A percentile compares a stretch with the other conserved stretches of the same genome.
phyloP scores from a whole-genome alignment of 345 rosid species.

The Bretschneidera sinensis region DNA sequence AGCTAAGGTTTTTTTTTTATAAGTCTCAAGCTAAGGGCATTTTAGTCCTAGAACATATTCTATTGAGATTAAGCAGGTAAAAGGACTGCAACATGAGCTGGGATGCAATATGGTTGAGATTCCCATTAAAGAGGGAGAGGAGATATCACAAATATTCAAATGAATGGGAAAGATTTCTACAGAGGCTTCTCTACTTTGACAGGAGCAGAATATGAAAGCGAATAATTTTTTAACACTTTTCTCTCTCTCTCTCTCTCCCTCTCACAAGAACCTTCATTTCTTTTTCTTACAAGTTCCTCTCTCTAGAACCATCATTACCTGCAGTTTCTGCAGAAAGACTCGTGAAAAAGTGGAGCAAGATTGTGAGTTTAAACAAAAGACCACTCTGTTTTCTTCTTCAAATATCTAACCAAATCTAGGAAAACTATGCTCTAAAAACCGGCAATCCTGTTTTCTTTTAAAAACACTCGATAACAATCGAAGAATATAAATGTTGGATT shows the following conservation, averaged over 20 bases:
- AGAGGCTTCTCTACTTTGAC: conserved; percentile 10
- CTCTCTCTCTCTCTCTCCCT: conserved; percentile 14
- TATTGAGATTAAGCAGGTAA: neutral
- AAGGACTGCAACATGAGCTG: conserved; percentile 49
- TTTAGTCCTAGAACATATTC: conserved; percentile 26
- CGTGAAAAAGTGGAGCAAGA: too few species aligned
- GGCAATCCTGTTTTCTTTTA: too few species aligned
- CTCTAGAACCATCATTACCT: conserved; percentile 8
- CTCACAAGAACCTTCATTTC: too few species aligned
- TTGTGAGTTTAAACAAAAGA: too few species aligned
- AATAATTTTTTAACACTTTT: neutral
- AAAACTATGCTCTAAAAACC: too few species aligned
- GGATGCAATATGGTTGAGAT: conserved; percentile 39
- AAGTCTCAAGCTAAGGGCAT: conserved; percentile 26
- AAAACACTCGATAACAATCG: too few species aligned
- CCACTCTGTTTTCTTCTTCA: too few species aligned
- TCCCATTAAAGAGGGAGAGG: conserved; percentile 22
- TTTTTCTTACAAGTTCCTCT: too few species aligned
- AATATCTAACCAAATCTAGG: too few species aligned
- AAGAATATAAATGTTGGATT: too few species aligned
- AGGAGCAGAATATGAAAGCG: neutral
- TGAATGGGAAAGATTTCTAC: conserved; percentile 4
- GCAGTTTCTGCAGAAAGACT: conserved; percentile 9
- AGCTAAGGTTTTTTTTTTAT: too few species aligned
- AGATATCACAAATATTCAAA: conserved; percentile 9